These are phyloP conservation scores for Diaporthe destruens DNA, from an alignment of 2,329 filamentous ascomycete species.

Conservation along the genomic window DNA sequence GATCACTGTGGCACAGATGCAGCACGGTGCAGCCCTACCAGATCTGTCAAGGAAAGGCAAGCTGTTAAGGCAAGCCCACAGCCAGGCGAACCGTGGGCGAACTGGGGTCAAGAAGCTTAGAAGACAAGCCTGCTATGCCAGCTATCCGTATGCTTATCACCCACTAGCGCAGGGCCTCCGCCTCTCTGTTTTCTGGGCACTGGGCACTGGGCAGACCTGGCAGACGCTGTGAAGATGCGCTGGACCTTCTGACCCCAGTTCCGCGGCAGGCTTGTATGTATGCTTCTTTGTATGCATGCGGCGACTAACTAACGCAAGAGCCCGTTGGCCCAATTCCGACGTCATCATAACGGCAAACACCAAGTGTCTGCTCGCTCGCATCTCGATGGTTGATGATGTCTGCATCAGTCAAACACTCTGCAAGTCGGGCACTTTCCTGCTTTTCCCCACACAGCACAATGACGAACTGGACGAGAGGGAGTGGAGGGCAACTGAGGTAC, in stretches of 20 bases:
- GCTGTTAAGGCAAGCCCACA: background rate
- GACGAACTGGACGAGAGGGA: background rate
- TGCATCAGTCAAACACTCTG: background rate
- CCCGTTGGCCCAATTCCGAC: background rate
- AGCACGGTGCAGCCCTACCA: background rate
- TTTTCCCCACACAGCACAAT: background rate
- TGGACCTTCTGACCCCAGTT: background rate
- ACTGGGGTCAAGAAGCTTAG: background rate
- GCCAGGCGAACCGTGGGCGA: background rate
- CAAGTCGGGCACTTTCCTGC: background rate
- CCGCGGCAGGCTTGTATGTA: conserved; percentile 1
- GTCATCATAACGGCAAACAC: background rate
- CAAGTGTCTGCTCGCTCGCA: background rate
- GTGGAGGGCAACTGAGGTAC: background rate
- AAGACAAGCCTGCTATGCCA: background rate
- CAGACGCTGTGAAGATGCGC: background rate
- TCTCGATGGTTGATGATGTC: background rate
- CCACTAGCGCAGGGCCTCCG: conserved; percentile 11
- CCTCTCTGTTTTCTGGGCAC: background rate
- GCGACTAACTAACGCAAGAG: background rate
- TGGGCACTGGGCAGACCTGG: background rate
- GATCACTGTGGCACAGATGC: background rate
- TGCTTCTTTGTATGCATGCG: conserved; percentile 21
- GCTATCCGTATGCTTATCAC: conserved; percentile 10
- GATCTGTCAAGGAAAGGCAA: background rate